phyloP scores from a whole-genome alignment of 2,329 filamentous ascomycete genomes.

The Monosporascus sp. region DNA sequence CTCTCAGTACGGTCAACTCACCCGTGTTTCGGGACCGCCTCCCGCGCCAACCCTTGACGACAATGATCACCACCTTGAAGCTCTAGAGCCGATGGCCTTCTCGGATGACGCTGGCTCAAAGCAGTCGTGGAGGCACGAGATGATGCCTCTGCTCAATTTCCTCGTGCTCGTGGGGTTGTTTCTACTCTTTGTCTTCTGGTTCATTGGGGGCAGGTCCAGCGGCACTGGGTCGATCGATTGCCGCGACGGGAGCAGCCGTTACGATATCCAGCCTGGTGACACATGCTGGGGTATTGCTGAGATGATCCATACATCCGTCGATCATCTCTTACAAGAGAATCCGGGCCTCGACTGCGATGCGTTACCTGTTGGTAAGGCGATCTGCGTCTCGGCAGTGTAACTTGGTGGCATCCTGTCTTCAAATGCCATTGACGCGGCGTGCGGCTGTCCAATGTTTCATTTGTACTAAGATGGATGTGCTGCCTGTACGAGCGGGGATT shows the following conservation, averaged over 20 bases:
- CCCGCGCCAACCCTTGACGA: constrained; percentile 5
- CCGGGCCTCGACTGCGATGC: constrained; percentile 41
- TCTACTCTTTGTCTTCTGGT: constrained; percentile 46
- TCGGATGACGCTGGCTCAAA: constrained; percentile 6
- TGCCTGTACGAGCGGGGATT: too few relatives aligned
- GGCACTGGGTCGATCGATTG: constrained; percentile 19
- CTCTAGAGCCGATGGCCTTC: constrained; percentile 11
- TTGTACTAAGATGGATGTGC: too few relatives aligned
- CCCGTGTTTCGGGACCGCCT: constrained; percentile 17
- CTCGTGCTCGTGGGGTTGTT: constrained; percentile 47
- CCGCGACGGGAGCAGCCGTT: constrained; percentile 24
- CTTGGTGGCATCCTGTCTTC: too few relatives aligned
- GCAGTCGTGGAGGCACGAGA: constrained; percentile 45
- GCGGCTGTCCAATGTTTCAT: too few relatives aligned
- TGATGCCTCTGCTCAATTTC: constrained; percentile 54
- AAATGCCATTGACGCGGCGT: too few relatives aligned
- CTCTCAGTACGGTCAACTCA: constrained; percentile 38
- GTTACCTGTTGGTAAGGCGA: constrained; percentile 33
- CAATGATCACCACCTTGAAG: constrained; percentile 15
- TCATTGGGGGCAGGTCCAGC: constrained; percentile 31
- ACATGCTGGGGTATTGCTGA: constrained; percentile 50
- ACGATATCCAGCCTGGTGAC: constrained; percentile 41
- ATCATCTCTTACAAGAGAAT: constrained; percentile 42
- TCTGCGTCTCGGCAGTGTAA: constrained; percentile 39
- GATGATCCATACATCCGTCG: constrained; percentile 35